Conservation (phyloP, 2,329 filamentous ascomycete species). For the Dactylellina sp. region DNA sequence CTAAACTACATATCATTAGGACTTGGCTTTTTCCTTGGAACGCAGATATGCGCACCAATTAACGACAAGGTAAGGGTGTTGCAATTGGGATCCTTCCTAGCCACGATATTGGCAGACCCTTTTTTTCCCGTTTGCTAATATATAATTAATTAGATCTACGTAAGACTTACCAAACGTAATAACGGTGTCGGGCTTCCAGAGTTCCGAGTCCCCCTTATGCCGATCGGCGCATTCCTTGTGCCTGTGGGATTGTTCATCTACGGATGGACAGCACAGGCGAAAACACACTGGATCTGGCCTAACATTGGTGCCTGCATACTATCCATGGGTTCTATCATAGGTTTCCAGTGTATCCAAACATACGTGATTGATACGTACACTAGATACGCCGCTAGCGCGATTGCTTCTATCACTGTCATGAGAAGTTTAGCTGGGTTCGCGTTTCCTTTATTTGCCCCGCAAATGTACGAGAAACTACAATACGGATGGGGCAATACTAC, state of each 20-base stretch:
- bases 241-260: slow-evolving; percentile 71
- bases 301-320: slow-evolving; percentile 72
- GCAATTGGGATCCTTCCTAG: background rate
- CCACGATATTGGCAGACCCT: no score
- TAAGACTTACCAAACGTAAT: slow-evolving; percentile 62
- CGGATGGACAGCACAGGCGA: slow-evolving; percentile 70
- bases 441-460: slow-evolving; percentile 72
- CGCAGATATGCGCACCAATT: slow-evolving; percentile 63
- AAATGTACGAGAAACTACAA: slow-evolving; percentile 65
- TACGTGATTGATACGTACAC: slow-evolving; percentile 73
- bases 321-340: slow-evolving; percentile 69
- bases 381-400: slow-evolving; percentile 67
- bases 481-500: slow-evolving; percentile 69
- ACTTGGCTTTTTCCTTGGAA: slow-evolving; percentile 65
- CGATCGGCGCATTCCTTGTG: slow-evolving; percentile 69
- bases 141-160: slow-evolving; percentile 62
- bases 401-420: slow-evolving; percentile 70
- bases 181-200: slow-evolving; percentile 64
- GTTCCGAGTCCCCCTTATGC: slow-evolving; percentile 69
- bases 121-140: no score
- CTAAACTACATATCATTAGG: slow-evolving; percentile 67
- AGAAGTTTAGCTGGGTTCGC: slow-evolving; percentile 70
- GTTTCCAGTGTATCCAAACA: slow-evolving; percentile 72
- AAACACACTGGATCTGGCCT: slow-evolving; percentile 71
- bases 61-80: slow-evolving; percentile 62